Conservation (phyloP, 176 grass and related monocot species). For the Miscanthus lutarioriparius region DNA sequence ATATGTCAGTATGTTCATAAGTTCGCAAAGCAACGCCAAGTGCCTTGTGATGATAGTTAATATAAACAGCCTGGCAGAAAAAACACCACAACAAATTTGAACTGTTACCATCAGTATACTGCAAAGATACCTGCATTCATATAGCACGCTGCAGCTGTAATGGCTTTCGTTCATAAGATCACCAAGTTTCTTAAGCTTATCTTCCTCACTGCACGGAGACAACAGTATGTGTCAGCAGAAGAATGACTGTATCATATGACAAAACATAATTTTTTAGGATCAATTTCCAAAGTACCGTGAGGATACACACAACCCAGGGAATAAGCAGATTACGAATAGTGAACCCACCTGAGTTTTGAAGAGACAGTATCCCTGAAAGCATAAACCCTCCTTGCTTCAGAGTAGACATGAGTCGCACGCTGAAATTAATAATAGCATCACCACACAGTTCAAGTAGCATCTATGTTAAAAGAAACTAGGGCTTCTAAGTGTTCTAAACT, state of each 20-base stretch:
- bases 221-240: not conserved
- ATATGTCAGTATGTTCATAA: not conserved
- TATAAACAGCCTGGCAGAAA: not conserved
- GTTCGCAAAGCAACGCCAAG: not conserved
- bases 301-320: not conserved
- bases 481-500: not conserved
- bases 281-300: not conserved
- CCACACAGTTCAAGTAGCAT: not conserved
- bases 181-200: slow-evolving; percentile 73
- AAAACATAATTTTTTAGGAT: not conserved
- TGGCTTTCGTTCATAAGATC: slow-evolving; percentile 96
- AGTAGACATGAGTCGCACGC: slow-evolving; percentile 91
- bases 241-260: not conserved
- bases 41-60: not conserved
- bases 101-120: not conserved
- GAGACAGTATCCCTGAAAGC: slow-evolving; percentile 77
- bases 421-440: slow-evolving; percentile 32
- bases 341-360: slow-evolving; percentile 57
- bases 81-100: not conserved
- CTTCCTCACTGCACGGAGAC: slow-evolving; percentile 55
- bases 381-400: slow-evolving; percentile 88
- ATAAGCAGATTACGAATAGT: not conserved
- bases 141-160: slow-evolving; percentile 88
- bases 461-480: not conserved
- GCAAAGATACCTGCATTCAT: slow-evolving; percentile 84